Evolutionary conservation across 768 basidiomycete species (phyloP).

Genomic region (Auricularia sp.): DNA sequence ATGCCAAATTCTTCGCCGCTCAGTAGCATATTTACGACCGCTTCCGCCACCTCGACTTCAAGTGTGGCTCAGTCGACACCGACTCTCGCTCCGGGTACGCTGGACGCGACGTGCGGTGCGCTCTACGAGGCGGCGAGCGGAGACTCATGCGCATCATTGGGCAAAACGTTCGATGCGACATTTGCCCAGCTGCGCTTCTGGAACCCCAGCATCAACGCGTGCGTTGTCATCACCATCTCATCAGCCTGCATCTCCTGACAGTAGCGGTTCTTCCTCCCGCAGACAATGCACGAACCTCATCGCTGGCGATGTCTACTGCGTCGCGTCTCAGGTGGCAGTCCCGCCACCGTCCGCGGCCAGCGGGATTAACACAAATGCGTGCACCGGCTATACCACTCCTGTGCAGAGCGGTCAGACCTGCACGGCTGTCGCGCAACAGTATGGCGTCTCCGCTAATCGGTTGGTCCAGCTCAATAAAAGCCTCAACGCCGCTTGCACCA

Average conservation of each 20-base stretch:
- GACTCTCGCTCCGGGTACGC: not conserved
- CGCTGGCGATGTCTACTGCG: not conserved
- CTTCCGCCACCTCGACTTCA: not conserved
- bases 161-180: not conserved
- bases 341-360: not conserved
- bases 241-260: not conserved
- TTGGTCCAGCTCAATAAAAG: not conserved
- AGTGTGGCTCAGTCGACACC: not conserved
- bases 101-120: not conserved
- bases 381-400: not conserved
- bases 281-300: not conserved
- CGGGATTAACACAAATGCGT: not conserved
- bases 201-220: not conserved
- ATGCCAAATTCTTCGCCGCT: not conserved
- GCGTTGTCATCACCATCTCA: not conserved
- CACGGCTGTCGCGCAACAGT: not conserved
- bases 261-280: not conserved
- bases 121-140: not conserved
- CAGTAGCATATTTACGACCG: too few species aligned
- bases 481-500: not conserved
- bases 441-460: not conserved
- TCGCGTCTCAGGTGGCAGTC: not conserved
- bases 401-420: not conserved
- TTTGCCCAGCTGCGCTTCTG: not conserved
- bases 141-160: not conserved